Percentiles rank a stretch among this genome's conserved stretches.
Evolutionary conservation across 2,329 filamentous ascomycete genomes (phyloP).

Genomic region (Sclerotinia minor): DNA sequence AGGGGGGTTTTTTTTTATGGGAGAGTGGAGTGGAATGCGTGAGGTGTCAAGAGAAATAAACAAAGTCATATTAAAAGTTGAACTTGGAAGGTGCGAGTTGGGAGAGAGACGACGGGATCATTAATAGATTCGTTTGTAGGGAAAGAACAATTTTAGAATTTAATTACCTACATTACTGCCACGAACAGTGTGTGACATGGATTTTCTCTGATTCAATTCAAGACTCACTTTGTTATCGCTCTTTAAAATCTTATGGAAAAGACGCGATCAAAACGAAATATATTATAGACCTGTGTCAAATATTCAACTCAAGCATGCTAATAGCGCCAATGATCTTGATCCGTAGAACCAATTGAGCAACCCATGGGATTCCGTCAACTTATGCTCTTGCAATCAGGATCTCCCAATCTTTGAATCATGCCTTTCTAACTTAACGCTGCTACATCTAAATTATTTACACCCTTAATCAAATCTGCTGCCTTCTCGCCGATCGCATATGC

Average conservation of each 20-base stretch:
- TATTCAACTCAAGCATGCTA: not conserved
- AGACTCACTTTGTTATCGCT: too few relatives aligned
- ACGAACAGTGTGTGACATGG: not conserved
- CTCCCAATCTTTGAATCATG: not conserved
- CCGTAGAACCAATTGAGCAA: not conserved
- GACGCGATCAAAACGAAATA: too few relatives aligned
- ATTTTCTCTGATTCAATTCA: not conserved
- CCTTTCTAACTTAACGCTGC: not conserved
- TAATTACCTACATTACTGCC: not conserved
- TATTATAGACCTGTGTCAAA: not conserved
- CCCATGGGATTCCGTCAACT: too few relatives aligned
- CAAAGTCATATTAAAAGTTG: not conserved
- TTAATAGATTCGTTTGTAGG: too few relatives aligned
- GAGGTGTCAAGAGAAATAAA: not conserved
- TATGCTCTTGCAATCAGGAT: not conserved
- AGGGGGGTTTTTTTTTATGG: accelerated
- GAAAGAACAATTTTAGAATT: not conserved
- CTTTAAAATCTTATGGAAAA: not conserved
- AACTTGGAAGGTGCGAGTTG: not conserved
- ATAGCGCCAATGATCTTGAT: not conserved
- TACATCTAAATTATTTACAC: conserved; percentile 27
- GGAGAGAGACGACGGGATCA: too few relatives aligned
- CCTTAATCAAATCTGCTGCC: conserved; percentile 52
- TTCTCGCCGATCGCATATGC: conserved; percentile 60
- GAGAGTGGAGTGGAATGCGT: not conserved